Conservation (phyloP, 805 yeast species). For the Tetrapisispora nanseiensis region DNA sequence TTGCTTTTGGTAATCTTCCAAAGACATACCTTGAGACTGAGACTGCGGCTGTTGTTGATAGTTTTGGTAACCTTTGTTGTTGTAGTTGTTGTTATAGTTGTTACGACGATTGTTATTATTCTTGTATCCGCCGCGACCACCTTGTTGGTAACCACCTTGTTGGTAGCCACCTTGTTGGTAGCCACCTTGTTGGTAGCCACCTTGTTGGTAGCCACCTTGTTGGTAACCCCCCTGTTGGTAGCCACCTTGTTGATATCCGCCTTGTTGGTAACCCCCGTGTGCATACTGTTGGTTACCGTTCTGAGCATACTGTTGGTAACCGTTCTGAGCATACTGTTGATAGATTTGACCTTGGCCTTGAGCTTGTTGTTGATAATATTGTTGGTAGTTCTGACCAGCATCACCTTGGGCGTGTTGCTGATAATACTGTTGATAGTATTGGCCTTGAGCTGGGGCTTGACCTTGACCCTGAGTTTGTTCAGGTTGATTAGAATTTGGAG, state of each 20-base stretch:
- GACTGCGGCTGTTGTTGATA: constrained; percentile 21
- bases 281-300: too few species aligned
- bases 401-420: constrained; percentile 31
- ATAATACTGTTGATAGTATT: constrained; percentile 5
- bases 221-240: constrained; percentile 8
- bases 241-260: constrained; percentile 7
- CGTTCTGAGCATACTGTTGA: too few species aligned
- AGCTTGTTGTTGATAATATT: constrained; percentile 5
- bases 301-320: too few species aligned
- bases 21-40: constrained; percentile 50
- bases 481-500: neutral
- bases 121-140: constrained; percentile 16
- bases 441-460: constrained; percentile 2
- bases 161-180: constrained; percentile 22
- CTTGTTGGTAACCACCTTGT: constrained; percentile 25
- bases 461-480: neutral
- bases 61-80: constrained; percentile 5
- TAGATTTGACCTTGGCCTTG: too few species aligned
- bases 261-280: constrained; percentile 26
- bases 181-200: constrained; percentile 18
- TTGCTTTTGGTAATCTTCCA: constrained; percentile 61
- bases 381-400: constrained; percentile 20
- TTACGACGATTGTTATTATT: constrained; percentile 10
- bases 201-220: constrained; percentile 16
- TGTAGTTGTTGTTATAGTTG: neutral